Conservation (phyloP, 495 filamentous ascomycete species). For the Schizothecium vesticola region DNA sequence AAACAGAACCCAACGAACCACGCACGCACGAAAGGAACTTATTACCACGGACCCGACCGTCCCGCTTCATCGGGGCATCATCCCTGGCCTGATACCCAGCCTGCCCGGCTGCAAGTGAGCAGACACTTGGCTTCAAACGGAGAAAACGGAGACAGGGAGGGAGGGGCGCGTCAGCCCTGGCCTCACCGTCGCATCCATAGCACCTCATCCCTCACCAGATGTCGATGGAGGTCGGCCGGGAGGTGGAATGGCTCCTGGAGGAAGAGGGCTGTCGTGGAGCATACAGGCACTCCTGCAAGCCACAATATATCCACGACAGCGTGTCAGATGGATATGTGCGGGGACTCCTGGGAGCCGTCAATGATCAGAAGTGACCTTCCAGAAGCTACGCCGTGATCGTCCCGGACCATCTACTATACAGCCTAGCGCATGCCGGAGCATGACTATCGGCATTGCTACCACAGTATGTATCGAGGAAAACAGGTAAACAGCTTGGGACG, state of each 20-base stretch:
- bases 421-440: neutral
- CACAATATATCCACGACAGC: slow-evolving; percentile 10
- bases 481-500: neutral
- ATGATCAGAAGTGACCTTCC: neutral
- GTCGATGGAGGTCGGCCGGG: neutral
- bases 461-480: neutral
- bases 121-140: neutral
- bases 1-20: neutral
- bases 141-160: neutral
- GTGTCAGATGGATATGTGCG: neutral
- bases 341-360: neutral
- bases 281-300: slow-evolving; percentile 2
- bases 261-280: neutral
- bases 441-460: neutral
- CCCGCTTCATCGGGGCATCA: neutral
- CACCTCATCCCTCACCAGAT: neutral
- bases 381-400: slow-evolving; percentile 6
- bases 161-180: slow-evolving; percentile 9
- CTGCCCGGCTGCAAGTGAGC: neutral
- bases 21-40: neutral
- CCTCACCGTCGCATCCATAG: slow-evolving; percentile 10
- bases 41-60: neutral
- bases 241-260: neutral
- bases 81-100: neutral
- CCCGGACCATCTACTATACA: neutral